Percentiles rank a stretch among this genome's conserved stretches.
These are phyloP conservation scores for Picea glauca DNA, from an alignment of 75 land plant species.

Conservation along the genomic window DNA sequence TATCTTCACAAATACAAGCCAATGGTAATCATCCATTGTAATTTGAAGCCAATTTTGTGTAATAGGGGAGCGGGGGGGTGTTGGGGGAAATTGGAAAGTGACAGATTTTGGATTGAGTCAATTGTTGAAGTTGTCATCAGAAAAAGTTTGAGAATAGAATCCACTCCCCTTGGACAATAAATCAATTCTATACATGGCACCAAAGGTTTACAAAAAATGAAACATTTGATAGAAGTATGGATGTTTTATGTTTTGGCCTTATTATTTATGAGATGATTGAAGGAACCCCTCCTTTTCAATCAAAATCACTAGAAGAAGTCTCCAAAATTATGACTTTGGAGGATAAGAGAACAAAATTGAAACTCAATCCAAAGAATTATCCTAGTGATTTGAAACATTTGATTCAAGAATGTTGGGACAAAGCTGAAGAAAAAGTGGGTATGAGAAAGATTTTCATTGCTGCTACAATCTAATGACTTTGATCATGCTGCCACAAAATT, in stretches of 20 bases:
- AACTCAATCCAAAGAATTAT: constrained; percentile 41
- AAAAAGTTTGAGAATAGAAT: constrained; percentile 31
- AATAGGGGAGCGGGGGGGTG: constrained; percentile 37
- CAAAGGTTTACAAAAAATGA: constrained; percentile 63
- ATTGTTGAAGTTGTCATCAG: constrained; percentile 47
- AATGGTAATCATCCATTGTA: constrained; percentile 80
- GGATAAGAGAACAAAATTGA: constrained; percentile 73
- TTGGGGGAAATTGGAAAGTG: constrained; percentile 78
- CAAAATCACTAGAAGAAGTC: constrained; percentile 61
- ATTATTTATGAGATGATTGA: constrained; percentile 97
- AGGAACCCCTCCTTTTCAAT: constrained; percentile 58
- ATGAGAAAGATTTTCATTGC: no score
- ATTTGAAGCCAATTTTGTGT: constrained; percentile 77
- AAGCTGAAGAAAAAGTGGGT: no score
- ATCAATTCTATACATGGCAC: constrained; percentile 78
- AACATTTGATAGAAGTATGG: constrained; percentile 72
- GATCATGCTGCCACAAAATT: no score
- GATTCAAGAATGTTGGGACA: no score
- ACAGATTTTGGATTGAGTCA: constrained; percentile 79
- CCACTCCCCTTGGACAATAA: constrained; percentile 17
- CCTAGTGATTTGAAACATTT: constrained; percentile 62
- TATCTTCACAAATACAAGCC: constrained; percentile 80
- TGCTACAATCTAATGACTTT: no score
- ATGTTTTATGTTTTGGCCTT: constrained; percentile 79
- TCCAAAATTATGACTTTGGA: constrained; percentile 46